Evolutionary conservation across 768 basidiomycete genomes (phyloP).

Genomic region (Chalciporus piperatus): DNA sequence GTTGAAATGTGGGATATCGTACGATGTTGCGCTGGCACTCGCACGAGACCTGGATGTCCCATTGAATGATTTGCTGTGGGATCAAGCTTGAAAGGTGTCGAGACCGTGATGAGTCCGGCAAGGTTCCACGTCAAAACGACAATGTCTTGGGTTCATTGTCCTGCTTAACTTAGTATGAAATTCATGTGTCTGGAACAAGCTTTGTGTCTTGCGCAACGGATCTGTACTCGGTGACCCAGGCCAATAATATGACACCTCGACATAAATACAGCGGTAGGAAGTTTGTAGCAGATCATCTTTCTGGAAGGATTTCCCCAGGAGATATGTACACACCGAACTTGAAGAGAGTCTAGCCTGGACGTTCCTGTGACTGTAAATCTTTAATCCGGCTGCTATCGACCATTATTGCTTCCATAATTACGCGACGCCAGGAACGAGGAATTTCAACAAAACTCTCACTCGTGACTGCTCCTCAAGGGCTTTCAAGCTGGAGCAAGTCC

Average conservation of each 20-base stretch:
- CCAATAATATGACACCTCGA: not conserved
- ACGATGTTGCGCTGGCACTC: slow-evolving; percentile 50
- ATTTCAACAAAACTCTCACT: slow-evolving; percentile 6
- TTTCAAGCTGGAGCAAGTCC: slow-evolving; percentile 4
- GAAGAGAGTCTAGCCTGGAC: slow-evolving; percentile 1
- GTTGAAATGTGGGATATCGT: slow-evolving; percentile 73
- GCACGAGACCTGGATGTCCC: slow-evolving; percentile 58
- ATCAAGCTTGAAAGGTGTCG: slow-evolving; percentile 32
- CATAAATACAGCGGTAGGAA: not conserved
- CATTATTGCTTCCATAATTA: slow-evolving; percentile 21
- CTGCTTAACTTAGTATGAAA: too few species aligned
- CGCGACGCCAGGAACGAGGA: slow-evolving; percentile 18
- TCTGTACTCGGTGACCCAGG: not conserved
- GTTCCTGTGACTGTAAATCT: not conserved
- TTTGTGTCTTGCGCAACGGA: not conserved
- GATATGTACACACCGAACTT: too few species aligned
- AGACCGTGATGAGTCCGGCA: too few species aligned
- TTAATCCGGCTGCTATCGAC: not conserved
- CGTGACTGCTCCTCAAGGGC: not conserved
- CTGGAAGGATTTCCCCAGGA: too few species aligned
- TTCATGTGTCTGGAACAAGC: too few species aligned
- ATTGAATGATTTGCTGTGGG: slow-evolving; percentile 69
- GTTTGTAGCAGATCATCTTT: too few species aligned
- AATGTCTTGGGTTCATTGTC: too few species aligned
- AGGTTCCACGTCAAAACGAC: not conserved